Evolutionary conservation across 106 monocot genomes (phyloP), one percentile per base, ranked within the genome.

Genomic region (Vanilla planifolia): DNA sequence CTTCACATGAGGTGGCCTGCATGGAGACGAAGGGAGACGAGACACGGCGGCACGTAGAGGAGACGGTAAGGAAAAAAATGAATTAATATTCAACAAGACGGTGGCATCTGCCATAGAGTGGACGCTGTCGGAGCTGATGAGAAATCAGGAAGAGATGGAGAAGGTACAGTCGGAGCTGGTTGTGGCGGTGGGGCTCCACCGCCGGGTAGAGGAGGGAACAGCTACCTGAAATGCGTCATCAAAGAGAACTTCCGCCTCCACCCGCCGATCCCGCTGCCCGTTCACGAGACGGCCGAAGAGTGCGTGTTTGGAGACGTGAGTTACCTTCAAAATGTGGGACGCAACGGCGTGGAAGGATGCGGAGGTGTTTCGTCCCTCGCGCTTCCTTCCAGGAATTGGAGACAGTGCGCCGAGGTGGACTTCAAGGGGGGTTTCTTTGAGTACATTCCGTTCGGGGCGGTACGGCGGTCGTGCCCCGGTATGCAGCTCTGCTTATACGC

Each of bases 31-130:
- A n/a, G n/a, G n/a, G n/a, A n/a, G n/a, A n/a, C n/a, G n/a, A n/a
- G n/a, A n/a, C n/a, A n/a, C n/a, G n/a, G n/a, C n/a, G n/a, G n/a
- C n/a, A n/a, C n/a, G n/a, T n/a, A n/a, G n/a, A n/a, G n/a, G n/a
- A n/a, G n/a, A n/a, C n/a, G n/a, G n/a, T n/a, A n/a, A n/a, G n/a
- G n/a, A n/a, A n/a, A n/a, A n/a, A n/a, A n/a, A n/a, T n/a, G n/a
- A n/a, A n/a, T n/a, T n/a, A n/a, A n/a, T n/a, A n/a, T n/a, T n/a
- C n/a, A n/a, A n/a, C n/a, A n/a, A 84, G 37, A 84, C 84, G 5
- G 84, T 84, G 50, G 84, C 84, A 9, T 85, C 85, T 14, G 70
- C 68, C 15, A 77, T 80, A n/a, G 85, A 85, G 53, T 85, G 85
- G 85, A 68, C 80, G 5, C 65, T 85, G 77, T 68, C 84, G 30